Conservation (phyloP, 2,329 filamentous ascomycete species). For the Colletotrichum sp. region DNA sequence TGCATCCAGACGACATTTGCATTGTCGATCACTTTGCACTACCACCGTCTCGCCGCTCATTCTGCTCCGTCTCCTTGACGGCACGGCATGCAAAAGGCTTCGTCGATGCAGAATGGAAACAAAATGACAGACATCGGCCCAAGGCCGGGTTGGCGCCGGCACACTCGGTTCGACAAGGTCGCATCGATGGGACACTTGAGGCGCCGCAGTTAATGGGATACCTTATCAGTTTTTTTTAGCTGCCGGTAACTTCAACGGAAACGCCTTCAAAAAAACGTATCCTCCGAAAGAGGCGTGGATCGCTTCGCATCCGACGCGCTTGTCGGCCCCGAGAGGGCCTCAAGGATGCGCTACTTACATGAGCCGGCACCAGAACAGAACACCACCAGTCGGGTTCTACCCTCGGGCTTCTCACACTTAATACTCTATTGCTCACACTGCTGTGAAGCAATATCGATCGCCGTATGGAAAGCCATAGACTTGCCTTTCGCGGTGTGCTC, state of each 20-base stretch:
- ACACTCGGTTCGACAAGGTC: background rate
- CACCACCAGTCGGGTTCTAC: too few relatives aligned
- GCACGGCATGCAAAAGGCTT: background rate
- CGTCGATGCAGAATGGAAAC: background rate
- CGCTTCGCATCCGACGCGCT: background rate
- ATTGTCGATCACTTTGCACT: background rate
- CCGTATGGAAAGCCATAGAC: too few relatives aligned
- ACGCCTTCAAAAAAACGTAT: background rate
- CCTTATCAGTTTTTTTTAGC: background rate
- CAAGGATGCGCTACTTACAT: background rate
- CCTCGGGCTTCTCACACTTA: too few relatives aligned
- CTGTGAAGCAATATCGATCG: too few relatives aligned
- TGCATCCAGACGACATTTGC: background rate
- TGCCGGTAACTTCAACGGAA: background rate
- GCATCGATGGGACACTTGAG: background rate
- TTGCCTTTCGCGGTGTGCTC: too few relatives aligned
- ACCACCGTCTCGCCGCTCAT: background rate
- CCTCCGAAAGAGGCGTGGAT: background rate
- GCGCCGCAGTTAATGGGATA: too few relatives aligned
- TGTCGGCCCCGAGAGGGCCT: background rate
- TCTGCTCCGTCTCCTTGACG: background rate
- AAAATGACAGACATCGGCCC: background rate
- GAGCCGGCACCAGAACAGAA: background rate
- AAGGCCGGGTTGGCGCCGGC: background rate
- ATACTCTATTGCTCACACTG: too few relatives aligned